A percentile compares a stretch with the other conserved stretches of the same genome.
Evolutionary conservation across 768 basidiomycete genomes (phyloP).

Genomic region (Russula vinacea): DNA sequence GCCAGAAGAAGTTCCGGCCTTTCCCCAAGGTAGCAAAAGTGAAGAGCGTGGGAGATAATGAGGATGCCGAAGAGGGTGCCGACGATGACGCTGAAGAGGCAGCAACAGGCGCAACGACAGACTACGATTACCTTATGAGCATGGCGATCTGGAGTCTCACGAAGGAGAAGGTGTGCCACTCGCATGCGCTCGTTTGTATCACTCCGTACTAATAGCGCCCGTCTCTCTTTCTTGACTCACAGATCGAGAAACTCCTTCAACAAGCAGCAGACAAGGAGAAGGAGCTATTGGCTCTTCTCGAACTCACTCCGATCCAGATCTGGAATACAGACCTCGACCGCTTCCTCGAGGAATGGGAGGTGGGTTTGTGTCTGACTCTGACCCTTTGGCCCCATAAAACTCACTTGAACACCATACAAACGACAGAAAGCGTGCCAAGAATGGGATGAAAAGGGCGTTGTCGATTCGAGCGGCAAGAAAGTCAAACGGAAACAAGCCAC

Average conservation of each 20-base stretch:
- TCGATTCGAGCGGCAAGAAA: slow-evolving; percentile 51
- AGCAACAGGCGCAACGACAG: slow-evolving; percentile 45
- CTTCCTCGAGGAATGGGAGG: slow-evolving; percentile 85
- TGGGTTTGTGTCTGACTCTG: slow-evolving; percentile 38
- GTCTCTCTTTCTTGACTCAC: not conserved
- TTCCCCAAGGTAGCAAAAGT: slow-evolving; percentile 79
- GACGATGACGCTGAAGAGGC: slow-evolving; percentile 54
- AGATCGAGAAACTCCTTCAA: slow-evolving; percentile 82
- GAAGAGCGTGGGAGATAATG: slow-evolving; percentile 63
- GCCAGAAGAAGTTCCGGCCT: slow-evolving; percentile 80
- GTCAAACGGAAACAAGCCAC: slow-evolving; percentile 57
- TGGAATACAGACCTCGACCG: slow-evolving; percentile 88
- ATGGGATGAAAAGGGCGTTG: slow-evolving; percentile 45
- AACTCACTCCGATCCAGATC: slow-evolving; percentile 73
- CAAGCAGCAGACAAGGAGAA: slow-evolving; percentile 80
- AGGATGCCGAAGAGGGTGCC: slow-evolving; percentile 47
- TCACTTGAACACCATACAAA: not conserved
- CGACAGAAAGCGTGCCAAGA: slow-evolving; percentile 42
- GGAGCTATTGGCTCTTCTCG: slow-evolving; percentile 74
- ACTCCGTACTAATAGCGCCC: not conserved
- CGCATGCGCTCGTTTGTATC: not conserved
- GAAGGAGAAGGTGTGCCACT: slow-evolving; percentile 68
- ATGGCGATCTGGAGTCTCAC: slow-evolving; percentile 98
- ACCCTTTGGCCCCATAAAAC: not conserved
- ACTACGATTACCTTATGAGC: slow-evolving; percentile 90